Base-by-base conservation (phyloP, 2,329 filamentous ascomycete genomes). In the Akanthomyces dipterigenus region DNA sequence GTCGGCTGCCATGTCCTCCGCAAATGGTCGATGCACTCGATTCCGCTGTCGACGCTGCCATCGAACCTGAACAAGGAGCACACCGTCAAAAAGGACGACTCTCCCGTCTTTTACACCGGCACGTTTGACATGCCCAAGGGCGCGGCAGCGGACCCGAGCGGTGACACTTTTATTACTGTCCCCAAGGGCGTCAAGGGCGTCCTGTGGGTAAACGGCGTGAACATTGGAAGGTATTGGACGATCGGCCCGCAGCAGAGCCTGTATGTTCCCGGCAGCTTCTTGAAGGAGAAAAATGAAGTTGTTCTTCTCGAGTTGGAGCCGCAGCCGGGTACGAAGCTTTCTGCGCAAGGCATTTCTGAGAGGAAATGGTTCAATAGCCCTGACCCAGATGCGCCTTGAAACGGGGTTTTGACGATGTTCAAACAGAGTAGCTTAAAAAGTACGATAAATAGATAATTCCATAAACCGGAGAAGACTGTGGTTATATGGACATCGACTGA, bases 241-340 rank as follows among this genome's bases (percentile, higher is more conserved):
- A 68, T 80, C 38, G 78, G 78, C 0, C 78, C 78, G 2, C 78
- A 80, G 67, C 78, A 80, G 67, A 74, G 71, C n/a, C 65, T 80
- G 5, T 81, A 78, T 62, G 62, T 80, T 1, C 78, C 78, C 0
- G 77, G 77, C 1, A 72, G 71, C 18, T 63, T 75, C 12, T 53
- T 78, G 36, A 72, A 72, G 46, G 65, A 65, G 9, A 65, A 65
- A 18, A 80, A 80, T 64, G 72, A 77, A 57, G 71, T 80, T 14
- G 67, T 76, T 1, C 69, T 80, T 18, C 67, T 81, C 1, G 77
- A 77, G 59, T 64, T 80, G 26, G 78, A 80, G 66, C 78, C 78
- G 11, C 36, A 48, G 24, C 42, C 63, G 0, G 42, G 38, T 2
- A 38, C 42, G 24, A 42, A 55, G 16, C 43, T 64, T 9, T 31